These are phyloP conservation scores for Colletotrichum sidae DNA, from an alignment of 2,329 filamentous ascomycete genomes.

Conservation along the genomic window DNA sequence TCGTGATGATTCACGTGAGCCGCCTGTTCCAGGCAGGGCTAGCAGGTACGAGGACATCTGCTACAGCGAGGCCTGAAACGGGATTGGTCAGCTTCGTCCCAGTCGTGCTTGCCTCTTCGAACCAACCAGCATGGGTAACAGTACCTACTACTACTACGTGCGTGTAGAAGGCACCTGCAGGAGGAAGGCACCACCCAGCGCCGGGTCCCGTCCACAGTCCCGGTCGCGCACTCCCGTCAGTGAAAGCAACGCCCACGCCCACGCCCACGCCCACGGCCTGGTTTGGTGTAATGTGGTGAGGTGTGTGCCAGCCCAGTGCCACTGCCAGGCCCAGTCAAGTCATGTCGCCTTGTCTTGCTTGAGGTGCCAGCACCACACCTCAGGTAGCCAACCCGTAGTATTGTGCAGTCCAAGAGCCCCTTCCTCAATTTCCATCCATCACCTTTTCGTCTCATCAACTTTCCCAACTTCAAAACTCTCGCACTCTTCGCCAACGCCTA, in stretches of 20 bases:
- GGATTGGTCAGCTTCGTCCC: constrained; percentile 29
- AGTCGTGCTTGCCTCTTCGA: constrained; percentile 27
- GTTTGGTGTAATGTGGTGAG: too few species aligned
- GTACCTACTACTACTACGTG: background rate
- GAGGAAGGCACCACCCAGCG: background rate
- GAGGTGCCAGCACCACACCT: background rate
- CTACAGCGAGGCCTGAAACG: constrained; percentile 31
- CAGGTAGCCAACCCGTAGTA: constrained; percentile 11
- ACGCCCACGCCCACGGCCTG: too few species aligned
- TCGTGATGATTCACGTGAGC: constrained; percentile 31
- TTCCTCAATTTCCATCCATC: constrained; percentile 46
- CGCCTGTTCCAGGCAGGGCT: constrained; percentile 34
- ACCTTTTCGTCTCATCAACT: constrained; percentile 48
- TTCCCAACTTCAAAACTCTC: constrained; percentile 45
- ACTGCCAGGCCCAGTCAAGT: constrained; percentile 10
- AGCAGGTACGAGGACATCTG: constrained; percentile 31
- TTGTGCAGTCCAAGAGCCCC: constrained; percentile 44
- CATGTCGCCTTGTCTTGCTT: constrained; percentile 37
- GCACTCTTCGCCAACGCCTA: constrained; percentile 42
- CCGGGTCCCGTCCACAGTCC: too few species aligned
- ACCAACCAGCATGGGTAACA: constrained; percentile 14
- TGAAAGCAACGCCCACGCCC: too few species aligned
- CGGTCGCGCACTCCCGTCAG: too few species aligned
- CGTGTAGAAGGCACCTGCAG: too few species aligned
- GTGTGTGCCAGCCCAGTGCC: constrained; percentile 13